A percentile compares a stretch with the other conserved stretches of the same genome.
Conservation (phyloP, 352 stramenopile genomes). For the Pythium dissimile region DNA sequence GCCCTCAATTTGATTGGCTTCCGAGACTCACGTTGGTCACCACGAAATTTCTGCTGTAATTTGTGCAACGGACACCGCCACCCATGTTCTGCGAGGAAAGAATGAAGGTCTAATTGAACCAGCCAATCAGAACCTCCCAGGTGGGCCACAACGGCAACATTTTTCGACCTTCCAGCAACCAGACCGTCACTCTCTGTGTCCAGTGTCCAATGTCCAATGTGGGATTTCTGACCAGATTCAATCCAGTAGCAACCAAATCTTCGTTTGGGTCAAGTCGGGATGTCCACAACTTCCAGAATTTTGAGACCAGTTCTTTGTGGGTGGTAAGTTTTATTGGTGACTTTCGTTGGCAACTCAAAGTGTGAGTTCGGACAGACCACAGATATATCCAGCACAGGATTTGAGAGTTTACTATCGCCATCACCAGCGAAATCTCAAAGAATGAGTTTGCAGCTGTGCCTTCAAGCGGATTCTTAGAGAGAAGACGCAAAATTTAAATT, state of each 20-base stretch:
- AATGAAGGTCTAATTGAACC: constrained; percentile 11
- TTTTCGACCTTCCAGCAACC: neutral
- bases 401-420: no score
- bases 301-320: neutral
- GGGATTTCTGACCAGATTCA: constrained; percentile 13
- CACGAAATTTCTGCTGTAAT: neutral
- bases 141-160: neutral
- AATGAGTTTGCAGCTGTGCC: no score
- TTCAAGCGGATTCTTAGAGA: no score
- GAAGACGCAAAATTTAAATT: no score
- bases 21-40: neutral
- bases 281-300: neutral
- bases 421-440: neutral
- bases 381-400: no score
- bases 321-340: neutral
- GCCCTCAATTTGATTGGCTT: neutral
- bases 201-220: neutral
- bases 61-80: constrained; percentile 14
- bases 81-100: constrained; percentile 8
- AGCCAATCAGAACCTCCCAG: constrained; percentile 4
- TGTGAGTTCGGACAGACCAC: no score
- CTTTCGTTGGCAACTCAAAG: no score
- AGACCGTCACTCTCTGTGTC: constrained; percentile 10
- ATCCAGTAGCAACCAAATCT: constrained; percentile 10
- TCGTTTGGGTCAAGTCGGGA: neutral